phyloP scores from a whole-genome alignment of 768 basidiomycete species.

The Xanthoconium purpureum region DNA sequence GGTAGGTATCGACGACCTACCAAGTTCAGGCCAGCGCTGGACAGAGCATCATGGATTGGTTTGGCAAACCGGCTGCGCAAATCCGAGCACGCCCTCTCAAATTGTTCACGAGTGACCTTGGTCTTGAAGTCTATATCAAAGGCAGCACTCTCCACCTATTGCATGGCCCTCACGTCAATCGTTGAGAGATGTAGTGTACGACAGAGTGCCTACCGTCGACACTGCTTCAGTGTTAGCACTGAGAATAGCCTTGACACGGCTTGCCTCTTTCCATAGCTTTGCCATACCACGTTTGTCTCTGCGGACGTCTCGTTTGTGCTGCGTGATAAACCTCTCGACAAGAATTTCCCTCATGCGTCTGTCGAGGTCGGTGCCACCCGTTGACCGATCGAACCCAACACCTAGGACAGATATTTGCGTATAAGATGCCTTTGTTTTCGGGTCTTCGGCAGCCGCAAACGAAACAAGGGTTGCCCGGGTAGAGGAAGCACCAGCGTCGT shows the following conservation, averaged over 20 bases:
- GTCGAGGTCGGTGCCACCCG: conserved; percentile 85
- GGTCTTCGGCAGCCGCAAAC: conserved; percentile 50
- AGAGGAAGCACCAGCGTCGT: conserved; percentile 87
- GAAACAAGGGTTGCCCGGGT: conserved; percentile 75
- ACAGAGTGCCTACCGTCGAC: conserved; percentile 53
- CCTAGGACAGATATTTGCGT: conserved; percentile 79
- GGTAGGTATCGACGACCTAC: conserved; percentile 36
- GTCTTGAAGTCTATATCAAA: conserved; percentile 89
- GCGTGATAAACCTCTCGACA: conserved; percentile 67
- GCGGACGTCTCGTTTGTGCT: conserved; percentile 64
- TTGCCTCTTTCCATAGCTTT: conserved; percentile 92
- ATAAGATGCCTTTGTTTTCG: conserved; percentile 48
- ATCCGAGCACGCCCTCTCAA: conserved; percentile 73
- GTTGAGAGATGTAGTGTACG: background rate
- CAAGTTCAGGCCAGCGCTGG: conserved; percentile 61
- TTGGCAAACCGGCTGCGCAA: conserved; percentile 58
- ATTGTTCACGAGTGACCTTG: conserved; percentile 71
- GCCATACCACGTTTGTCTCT: conserved; percentile 83
- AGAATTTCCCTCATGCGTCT: conserved; percentile 79
- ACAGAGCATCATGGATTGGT: conserved; percentile 74
- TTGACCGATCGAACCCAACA: conserved; percentile 72
- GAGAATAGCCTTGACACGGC: conserved; percentile 84
- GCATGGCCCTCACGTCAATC: conserved; percentile 1
- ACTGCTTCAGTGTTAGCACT: conserved; percentile 87
- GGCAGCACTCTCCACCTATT: conserved; percentile 79